phyloP scores from a whole-genome alignment of 495 filamentous ascomycete species.

The Aspergillus carlsbadensis region DNA sequence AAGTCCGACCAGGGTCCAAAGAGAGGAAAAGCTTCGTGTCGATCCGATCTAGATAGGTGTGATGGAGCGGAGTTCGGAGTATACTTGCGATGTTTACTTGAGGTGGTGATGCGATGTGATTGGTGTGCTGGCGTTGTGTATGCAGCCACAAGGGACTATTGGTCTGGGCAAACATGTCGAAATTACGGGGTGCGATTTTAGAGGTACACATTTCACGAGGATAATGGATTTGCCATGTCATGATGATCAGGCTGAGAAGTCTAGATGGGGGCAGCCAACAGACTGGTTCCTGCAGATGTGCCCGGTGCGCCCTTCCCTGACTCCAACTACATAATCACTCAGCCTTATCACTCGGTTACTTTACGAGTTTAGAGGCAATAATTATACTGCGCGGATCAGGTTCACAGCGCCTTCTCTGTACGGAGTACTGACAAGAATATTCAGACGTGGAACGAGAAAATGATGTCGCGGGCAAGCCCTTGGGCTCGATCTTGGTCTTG shows the following conservation, averaged over 20 bases:
- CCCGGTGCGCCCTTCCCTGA: constrained; percentile 48
- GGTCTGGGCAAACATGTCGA: not conserved
- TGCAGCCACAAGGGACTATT: not conserved
- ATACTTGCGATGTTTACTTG: not conserved
- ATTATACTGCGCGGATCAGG: constrained; percentile 56
- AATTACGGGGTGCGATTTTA: not conserved
- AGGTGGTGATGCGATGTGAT: not conserved
- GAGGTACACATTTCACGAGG: constrained; percentile 37
- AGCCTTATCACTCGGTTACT: constrained; percentile 53
- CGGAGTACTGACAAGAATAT: too few species aligned
- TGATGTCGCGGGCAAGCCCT: constrained; percentile 45
- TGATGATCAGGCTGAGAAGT: constrained; percentile 63
- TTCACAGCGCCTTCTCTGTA: too few species aligned
- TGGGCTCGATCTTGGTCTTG: constrained; percentile 54
- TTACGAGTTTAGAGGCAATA: constrained; percentile 52
- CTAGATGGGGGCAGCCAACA: too few species aligned
- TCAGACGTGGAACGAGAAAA: constrained; percentile 54
- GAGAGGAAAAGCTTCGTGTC: not conserved
- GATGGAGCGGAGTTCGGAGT: constrained; percentile 1
- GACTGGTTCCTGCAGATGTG: constrained; percentile 57
- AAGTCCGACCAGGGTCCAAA: not conserved
- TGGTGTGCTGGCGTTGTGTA: not conserved
- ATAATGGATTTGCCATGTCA: constrained; percentile 40
- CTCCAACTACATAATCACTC: constrained; percentile 45
- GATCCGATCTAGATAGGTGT: constrained; percentile 3